Conservation (phyloP, 2,329 filamentous ascomycete species). For the Colletotrichum spaethianum region DNA sequence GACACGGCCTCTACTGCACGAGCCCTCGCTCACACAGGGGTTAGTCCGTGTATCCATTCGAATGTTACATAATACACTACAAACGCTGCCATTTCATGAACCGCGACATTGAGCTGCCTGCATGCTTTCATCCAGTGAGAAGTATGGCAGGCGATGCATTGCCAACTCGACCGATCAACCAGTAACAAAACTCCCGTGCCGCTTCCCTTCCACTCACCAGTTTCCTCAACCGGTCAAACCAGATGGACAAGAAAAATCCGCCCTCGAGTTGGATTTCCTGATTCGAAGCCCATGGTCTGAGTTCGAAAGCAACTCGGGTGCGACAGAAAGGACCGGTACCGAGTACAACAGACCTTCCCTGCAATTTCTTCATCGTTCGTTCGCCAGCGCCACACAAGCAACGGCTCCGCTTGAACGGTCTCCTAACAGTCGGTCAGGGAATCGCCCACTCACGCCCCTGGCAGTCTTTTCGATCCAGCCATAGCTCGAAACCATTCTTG, state of each 20-base stretch:
- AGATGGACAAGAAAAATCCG: background rate
- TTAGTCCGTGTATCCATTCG: background rate
- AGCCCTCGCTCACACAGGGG: background rate
- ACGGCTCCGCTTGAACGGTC: background rate
- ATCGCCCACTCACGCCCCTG: slow-evolving; percentile 13
- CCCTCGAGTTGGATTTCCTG: background rate
- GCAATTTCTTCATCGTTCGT: slow-evolving; percentile 16
- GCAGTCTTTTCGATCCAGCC: slow-evolving; percentile 19
- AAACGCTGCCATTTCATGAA: background rate
- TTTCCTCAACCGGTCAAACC: background rate
- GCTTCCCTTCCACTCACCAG: background rate
- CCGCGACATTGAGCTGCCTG: background rate
- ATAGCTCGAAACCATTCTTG: slow-evolving; percentile 22
- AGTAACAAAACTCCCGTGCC: background rate
- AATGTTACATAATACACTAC: background rate
- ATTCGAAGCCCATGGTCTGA: background rate
- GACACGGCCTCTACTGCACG: background rate
- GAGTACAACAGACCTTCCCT: slow-evolving; percentile 1
- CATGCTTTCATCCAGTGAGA: background rate
- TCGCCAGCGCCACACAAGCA: slow-evolving; percentile 6
- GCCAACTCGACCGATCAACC: background rate
- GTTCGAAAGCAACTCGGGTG: background rate
- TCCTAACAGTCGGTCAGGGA: slow-evolving; percentile 19
- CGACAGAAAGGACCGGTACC: slow-evolving; percentile 3
- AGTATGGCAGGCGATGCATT: background rate